Base-by-base conservation (phyloP, 2,329 filamentous ascomycete species). In the Ceratocystiopsis sp. region DNA sequence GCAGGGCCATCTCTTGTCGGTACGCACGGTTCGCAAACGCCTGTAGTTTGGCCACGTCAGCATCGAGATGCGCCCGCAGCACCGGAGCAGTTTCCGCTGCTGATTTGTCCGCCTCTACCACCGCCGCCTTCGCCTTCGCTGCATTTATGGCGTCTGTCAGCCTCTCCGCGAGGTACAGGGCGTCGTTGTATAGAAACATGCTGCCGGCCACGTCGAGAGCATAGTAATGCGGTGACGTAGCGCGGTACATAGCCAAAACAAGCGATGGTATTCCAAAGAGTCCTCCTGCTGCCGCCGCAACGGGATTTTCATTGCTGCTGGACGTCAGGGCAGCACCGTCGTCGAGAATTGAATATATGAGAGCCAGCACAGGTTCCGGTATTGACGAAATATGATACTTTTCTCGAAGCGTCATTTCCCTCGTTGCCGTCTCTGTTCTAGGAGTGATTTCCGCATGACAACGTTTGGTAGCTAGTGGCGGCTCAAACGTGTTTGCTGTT, bases 371-470 rank as follows among this genome's bases (percentile, higher is more conserved):
- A 4, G 78, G 74, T 47, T 85, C 79, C 1, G 91, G 89, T 57
- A 95, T 80, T 3, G 82, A 81, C 0, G 89, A 95, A 42, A 94
- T 82, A 46, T 78, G 83, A 58, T 94, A 98, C 2, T 73, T 82
- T 61, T 98, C 91, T 48, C 71, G 81, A 38, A 96, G 62, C 0
- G 83, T 81, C 46, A 96, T 63, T 55, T 91, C 81, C 44, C 75
- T 68, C 10, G 67, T 66, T 46, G 52, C 8, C 25, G 33, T 21
- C 14, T 33, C 25, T 39, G 42, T 33, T 46, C 47, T 2, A 36
- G 52, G 7, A 41, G 50, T 44, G 36, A 38, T 3, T 43, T 38
- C 15, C 13, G 55, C 25, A 29, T 6, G 25, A 8, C 10, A 8
- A 29, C 25, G 25, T 29, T 29, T 10, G 25, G 25, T 9, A 29